phyloP scores from a whole-genome alignment of 305 asterid species.

The Ruellia speciosa region DNA sequence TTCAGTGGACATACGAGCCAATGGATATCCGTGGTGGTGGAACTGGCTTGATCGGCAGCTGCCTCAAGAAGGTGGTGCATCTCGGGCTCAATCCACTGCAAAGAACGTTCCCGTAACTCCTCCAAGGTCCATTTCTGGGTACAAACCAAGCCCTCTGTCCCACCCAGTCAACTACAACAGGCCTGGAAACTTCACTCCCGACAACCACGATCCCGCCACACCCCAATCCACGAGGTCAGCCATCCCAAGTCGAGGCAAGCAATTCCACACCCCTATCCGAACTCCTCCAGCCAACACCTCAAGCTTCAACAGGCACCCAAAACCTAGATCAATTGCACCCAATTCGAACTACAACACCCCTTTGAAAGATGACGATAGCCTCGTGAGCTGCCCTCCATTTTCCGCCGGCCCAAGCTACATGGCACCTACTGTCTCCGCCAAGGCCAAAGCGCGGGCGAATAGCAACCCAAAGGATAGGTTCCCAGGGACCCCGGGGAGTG shows the following conservation, averaged over 20 bases:
- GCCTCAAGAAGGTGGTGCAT: constrained; percentile 28
- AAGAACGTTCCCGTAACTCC: constrained; percentile 33
- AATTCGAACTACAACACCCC: constrained; percentile 28
- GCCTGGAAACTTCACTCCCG: constrained; percentile 19
- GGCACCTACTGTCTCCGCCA: constrained; percentile 63
- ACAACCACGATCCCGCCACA: constrained; percentile 35
- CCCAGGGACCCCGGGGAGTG: constrained; percentile 54
- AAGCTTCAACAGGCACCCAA: constrained; percentile 23
- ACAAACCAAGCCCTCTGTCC: constrained; percentile 41
- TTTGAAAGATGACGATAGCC: constrained; percentile 55
- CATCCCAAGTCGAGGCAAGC: constrained; percentile 34
- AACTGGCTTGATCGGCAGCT: constrained; percentile 62
- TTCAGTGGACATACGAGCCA: constrained; percentile 29
- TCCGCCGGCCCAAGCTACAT: constrained; percentile 59
- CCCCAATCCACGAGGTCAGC: constrained; percentile 49
- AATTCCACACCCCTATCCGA: constrained; percentile 43
- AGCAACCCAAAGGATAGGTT: constrained; percentile 81
- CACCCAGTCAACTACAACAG: constrained; percentile 23
- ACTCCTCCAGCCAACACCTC: constrained; percentile 30
- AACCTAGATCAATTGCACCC: constrained; percentile 31
- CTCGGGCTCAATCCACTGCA: constrained; percentile 28
- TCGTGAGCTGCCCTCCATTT: constrained; percentile 66
- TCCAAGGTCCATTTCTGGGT: constrained; percentile 43
- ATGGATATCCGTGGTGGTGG: constrained; percentile 75
- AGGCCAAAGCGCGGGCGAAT: constrained; percentile 55